Conservation (phyloP, 345 rosid genomes). For the Acer campestre region DNA sequence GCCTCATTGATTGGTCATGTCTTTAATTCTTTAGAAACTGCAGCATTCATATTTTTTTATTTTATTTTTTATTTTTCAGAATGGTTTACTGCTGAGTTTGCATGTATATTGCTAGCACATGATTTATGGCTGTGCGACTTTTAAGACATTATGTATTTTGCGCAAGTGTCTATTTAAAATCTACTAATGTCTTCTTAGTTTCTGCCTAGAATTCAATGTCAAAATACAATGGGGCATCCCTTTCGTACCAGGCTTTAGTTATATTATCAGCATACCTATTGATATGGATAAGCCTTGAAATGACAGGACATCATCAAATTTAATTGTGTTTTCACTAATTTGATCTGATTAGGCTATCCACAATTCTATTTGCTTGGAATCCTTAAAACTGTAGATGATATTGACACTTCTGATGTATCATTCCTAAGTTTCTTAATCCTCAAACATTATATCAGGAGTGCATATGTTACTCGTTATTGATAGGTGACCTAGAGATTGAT, state of each 20-base stretch:
- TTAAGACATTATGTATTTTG: not conserved
- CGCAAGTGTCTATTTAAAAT: not conserved
- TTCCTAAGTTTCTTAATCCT: conserved; percentile 3
- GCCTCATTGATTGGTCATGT: conserved; percentile 9
- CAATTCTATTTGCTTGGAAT: not conserved
- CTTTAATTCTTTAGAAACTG: not conserved
- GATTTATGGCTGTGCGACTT: not conserved
- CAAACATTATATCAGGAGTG: not conserved
- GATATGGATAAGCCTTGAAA: conserved; percentile 13
- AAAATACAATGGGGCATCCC: not conserved
- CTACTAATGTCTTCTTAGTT: not conserved
- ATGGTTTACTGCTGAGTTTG: not conserved
- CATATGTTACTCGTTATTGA: not conserved
- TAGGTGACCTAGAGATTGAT: not conserved
- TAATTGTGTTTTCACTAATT: not conserved
- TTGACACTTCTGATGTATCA: not conserved
- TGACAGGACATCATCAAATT: not conserved
- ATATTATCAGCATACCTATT: not conserved
- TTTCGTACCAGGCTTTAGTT: not conserved
- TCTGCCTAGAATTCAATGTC: not conserved
- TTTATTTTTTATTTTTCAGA: not conserved
- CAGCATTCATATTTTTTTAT: not conserved
- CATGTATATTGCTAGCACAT: not conserved
- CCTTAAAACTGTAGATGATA: not conserved
- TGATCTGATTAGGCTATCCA: not conserved